Evolutionary conservation across 768 basidiomycete genomes (phyloP).

Genomic region (Suillus sp.): DNA sequence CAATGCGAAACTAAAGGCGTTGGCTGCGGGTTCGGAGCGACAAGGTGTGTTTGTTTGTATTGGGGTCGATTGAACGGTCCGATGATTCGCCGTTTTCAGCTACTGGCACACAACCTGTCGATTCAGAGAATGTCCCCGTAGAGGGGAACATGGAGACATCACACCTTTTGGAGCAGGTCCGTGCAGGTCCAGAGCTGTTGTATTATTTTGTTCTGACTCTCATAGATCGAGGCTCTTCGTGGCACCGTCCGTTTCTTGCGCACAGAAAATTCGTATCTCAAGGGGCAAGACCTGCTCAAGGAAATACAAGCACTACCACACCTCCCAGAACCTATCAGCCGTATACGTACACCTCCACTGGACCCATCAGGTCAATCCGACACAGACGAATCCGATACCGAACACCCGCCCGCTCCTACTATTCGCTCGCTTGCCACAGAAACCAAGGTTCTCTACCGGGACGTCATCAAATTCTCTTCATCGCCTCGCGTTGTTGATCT

Average conservation of each 20-base stretch:
- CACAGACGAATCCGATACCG: conserved; percentile 62
- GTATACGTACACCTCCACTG: conserved; percentile 65
- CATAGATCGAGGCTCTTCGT: conserved; percentile 85
- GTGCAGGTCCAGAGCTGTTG: conserved; percentile 13
- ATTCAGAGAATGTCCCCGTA: conserved; percentile 62
- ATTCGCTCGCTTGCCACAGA: conserved; percentile 75
- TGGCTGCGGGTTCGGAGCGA: conserved; percentile 66
- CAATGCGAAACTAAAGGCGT: conserved; percentile 76
- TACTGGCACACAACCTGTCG: conserved; percentile 50
- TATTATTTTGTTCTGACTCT: conserved; percentile 16
- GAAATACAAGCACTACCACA: conserved; percentile 77
- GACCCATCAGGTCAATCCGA: conserved; percentile 68
- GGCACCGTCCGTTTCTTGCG: conserved; percentile 92
- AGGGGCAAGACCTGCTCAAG: conserved; percentile 85
- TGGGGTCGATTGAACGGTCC: not conserved
- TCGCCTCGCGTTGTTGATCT: conserved; percentile 87
- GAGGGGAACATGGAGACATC: conserved; percentile 88
- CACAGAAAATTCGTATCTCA: conserved; percentile 90
- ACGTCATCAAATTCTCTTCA: conserved; percentile 84
- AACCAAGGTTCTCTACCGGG: conserved; percentile 84
- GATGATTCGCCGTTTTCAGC: conserved; percentile 28
- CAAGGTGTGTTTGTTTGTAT: conserved; percentile 52
- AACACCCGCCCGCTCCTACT: conserved; percentile 46
- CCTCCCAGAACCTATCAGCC: conserved; percentile 51
- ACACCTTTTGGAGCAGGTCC: conserved; percentile 84